Conservation (phyloP, 2,329 filamentous ascomycete species). For the Cephalotrichum gorgonifer region DNA sequence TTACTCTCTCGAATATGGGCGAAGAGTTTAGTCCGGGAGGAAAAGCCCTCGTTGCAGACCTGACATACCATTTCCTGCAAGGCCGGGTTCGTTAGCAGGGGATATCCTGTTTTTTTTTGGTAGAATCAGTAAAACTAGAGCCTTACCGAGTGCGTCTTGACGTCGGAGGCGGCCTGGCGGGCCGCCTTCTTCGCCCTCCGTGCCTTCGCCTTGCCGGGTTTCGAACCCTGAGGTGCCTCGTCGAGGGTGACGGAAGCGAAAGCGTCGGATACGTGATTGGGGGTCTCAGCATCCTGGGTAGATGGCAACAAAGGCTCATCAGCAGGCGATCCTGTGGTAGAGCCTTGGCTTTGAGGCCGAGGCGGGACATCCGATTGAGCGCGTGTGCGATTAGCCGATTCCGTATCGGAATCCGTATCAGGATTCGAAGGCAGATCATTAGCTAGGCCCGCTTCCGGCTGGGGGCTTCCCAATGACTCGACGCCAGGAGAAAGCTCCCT, state of each 20-base stretch:
- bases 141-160: slow-evolving; percentile 23
- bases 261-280: neutral
- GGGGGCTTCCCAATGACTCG: too few relatives aligned
- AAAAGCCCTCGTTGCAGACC: slow-evolving; percentile 33
- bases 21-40: slow-evolving; percentile 63
- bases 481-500: neutral
- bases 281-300: neutral
- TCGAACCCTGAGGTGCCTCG: neutral
- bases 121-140: neutral
- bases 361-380: too few relatives aligned
- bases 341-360: too few relatives aligned
- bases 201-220: slow-evolving; percentile 10
- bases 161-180: slow-evolving; percentile 22
- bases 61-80: neutral
- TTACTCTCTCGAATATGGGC: slow-evolving; percentile 56
- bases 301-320: neutral
- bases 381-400: too few relatives aligned
- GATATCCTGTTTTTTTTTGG: neutral
- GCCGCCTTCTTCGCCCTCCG: slow-evolving; percentile 39
- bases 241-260: neutral
- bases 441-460: too few relatives aligned
- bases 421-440: too few relatives aligned
- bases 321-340: too few relatives aligned
- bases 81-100: neutral
- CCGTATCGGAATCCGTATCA: too few relatives aligned